Base-by-base conservation (phyloP, 2,329 filamentous ascomycete species). In the Alternaria viburni region DNA sequence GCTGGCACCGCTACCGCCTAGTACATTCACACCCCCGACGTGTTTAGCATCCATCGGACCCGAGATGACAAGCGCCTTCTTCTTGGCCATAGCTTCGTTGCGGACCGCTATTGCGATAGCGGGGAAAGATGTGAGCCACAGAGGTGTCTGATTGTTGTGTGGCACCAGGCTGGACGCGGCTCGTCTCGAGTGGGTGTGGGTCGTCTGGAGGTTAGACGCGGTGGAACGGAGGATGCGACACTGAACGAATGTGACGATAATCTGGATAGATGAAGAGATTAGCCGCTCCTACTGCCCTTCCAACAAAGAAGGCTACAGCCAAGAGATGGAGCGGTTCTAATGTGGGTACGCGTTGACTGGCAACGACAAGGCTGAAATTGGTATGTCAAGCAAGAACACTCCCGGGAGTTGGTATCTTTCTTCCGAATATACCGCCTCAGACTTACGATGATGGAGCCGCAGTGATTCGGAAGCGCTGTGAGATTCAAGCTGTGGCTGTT, bases 31-130 rank as follows among this genome's bases (percentile, higher is more conserved):
- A 28, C 76, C 77, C 54, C 70, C 68, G 9, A 79, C 71, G 64
- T 79, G 75, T 19, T 69, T 73, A 26, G 73, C 75, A 62, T 79
- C 70, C 61, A 77, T 77, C 7, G 76, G 77, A 9, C 63, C 63
- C 19, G 76, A 78, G 44, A 79, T 79, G 17, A 71, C 66, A 23
- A 66, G 63, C 32, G 68, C 46, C 64, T 70, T 77, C 17, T 71
- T 59, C 61, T 68, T 69, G 60, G 69, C 66, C 65, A 69, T 70
- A 51, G 51, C 61, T 54, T 49, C 44, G 30, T 51, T 66, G 44
- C 59, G n/a, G 26, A 46, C 15, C 10, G 59, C 51, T 36, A 60
- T 61, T 56, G 54, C 54, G 49, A 44, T 36, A 47, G 41, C 26
- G 45, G 36, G 55, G 54, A 44, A 52, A 19, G 50, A 61, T 54